Evolutionary conservation across 768 basidiomycete species (phyloP), one percentile per base, ranked within the genome.

Genomic region (Dioszegia aurantiaca): DNA sequence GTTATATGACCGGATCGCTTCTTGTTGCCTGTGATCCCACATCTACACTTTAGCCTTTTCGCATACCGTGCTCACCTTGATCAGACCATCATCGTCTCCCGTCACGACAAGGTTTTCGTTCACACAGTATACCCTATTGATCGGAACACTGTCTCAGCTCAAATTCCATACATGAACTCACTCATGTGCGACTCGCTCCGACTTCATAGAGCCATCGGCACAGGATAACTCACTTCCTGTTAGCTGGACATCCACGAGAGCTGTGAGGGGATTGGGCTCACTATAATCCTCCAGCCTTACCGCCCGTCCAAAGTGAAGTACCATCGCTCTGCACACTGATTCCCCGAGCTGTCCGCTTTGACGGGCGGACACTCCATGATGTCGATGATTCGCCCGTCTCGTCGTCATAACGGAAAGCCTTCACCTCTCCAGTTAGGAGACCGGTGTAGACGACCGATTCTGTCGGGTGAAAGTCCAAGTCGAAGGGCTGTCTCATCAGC

Each of bases 11-110:
- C 86, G 82, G 17, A 87, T 78, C 43, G 82, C 80, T 9, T 85
- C 85, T 49, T 80, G 78, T 69, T 85, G 82, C 58, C 91, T 81
- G 21, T 88, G 85, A 73, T 95, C 92, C 92, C 92, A 95, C 24
- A 97, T 81, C 92, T 95, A 65, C n/a, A 42, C 26, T 41, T 23
- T 48, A 51, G 19, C 14, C 24, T 16, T 39, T 10, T 17, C 30
- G 28, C 33, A n/a, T n/a, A n/a, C n/a, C n/a, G 19, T 37, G 48
- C 80, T 49, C 49, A 89, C 90, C 82, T 94, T 94, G 75, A 97
- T 85, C 23, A 91, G 85, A 31, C 93, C 93, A 54, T 93, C 90
- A 71, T 97, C 93, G 73, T 95, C 93, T 17, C 93, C 93, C 6
- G 89, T 90, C 19, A 85, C 84, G 16, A 94, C 74, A 56, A 90